Percentiles rank a stretch among this genome's conserved stretches.
Evolutionary conservation across 2,329 filamentous ascomycete species (phyloP).

Genomic region (Huntiella moniliformis): DNA sequence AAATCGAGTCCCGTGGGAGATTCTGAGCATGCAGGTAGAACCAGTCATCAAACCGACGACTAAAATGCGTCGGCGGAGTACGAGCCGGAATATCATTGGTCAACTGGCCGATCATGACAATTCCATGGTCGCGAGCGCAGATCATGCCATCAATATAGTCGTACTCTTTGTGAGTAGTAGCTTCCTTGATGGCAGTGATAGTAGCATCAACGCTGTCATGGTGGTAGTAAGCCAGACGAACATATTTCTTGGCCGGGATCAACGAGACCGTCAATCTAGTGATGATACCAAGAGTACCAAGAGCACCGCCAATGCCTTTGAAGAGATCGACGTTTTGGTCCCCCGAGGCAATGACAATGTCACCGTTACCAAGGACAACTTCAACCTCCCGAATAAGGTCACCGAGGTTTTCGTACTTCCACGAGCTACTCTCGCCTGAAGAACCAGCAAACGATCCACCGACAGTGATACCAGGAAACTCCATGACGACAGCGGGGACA

Average conservation of each 20-base stretch:
- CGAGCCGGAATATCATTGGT: constrained; percentile 26
- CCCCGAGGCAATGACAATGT: constrained; percentile 32
- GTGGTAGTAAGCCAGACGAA: constrained; percentile 39
- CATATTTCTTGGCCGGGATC: constrained; percentile 32
- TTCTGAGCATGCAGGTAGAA: constrained; percentile 50
- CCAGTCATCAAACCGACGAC: constrained; percentile 46
- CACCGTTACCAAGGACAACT: constrained; percentile 44
- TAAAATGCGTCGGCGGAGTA: constrained; percentile 27
- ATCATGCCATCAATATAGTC: constrained; percentile 55
- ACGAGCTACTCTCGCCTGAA: constrained; percentile 49
- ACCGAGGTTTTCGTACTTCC: constrained; percentile 48
- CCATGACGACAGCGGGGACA: constrained; percentile 49
- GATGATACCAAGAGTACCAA: constrained; percentile 48
- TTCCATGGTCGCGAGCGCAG: constrained; percentile 34
- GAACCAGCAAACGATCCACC: constrained; percentile 50
- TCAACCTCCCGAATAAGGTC: constrained; percentile 41
- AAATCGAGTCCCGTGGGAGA: constrained; percentile 16
- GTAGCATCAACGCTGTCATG: constrained; percentile 22
- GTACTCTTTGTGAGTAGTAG: constrained; percentile 21
- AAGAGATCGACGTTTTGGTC: constrained; percentile 39
- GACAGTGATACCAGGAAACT: constrained; percentile 54
- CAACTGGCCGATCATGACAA: constrained; percentile 43
- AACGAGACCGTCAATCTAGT: constrained; percentile 44
- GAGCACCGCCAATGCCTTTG: constrained; percentile 42
- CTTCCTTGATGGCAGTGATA: constrained; percentile 26